These are phyloP conservation scores for Scleroderma bovista DNA, from an alignment of 768 basidiomycete species.

Conservation along the genomic window DNA sequence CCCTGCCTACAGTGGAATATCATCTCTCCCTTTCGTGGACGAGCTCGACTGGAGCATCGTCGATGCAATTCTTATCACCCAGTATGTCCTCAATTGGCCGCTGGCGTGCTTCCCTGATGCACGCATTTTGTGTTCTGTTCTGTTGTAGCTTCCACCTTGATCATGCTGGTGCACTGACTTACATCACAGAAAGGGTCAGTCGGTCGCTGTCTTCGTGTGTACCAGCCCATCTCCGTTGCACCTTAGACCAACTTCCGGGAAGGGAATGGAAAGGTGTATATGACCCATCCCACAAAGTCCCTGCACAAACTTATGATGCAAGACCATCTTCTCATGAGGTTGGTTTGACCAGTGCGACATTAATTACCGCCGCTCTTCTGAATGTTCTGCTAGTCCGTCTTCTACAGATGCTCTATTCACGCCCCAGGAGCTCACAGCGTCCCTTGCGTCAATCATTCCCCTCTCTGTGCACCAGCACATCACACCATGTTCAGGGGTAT, in stretches of 20 bases:
- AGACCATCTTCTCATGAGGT: slow-evolving; percentile 92
- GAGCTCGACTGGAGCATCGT: slow-evolving; percentile 97
- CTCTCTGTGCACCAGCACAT: slow-evolving; percentile 89
- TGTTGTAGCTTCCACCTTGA: slow-evolving; percentile 84
- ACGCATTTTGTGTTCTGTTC: background rate
- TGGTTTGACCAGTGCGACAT: slow-evolving; percentile 17
- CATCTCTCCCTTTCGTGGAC: slow-evolving; percentile 91
- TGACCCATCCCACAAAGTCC: slow-evolving; percentile 98
- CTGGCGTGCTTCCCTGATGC: background rate
- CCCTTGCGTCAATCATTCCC: slow-evolving; percentile 75
- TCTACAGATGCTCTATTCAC: slow-evolving; percentile 72
- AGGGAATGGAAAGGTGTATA: slow-evolving; percentile 95
- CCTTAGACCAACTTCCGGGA: slow-evolving; percentile 93
- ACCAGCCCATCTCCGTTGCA: background rate
- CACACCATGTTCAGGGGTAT: slow-evolving; percentile 81
- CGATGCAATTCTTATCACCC: slow-evolving; percentile 89
- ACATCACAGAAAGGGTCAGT: slow-evolving; percentile 90
- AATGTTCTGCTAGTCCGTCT: slow-evolving; percentile 38
- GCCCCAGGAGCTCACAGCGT: slow-evolving; percentile 71
- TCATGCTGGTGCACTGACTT: slow-evolving; percentile 92
- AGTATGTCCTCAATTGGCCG: slow-evolving; percentile 49
- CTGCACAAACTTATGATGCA: slow-evolving; percentile 99
- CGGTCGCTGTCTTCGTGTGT: background rate
- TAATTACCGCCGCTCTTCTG: slow-evolving; percentile 3
- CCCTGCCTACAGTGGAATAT: slow-evolving; percentile 89